Conservation (phyloP, 1,139 yeast species). For the Williopsis jadinii region DNA sequence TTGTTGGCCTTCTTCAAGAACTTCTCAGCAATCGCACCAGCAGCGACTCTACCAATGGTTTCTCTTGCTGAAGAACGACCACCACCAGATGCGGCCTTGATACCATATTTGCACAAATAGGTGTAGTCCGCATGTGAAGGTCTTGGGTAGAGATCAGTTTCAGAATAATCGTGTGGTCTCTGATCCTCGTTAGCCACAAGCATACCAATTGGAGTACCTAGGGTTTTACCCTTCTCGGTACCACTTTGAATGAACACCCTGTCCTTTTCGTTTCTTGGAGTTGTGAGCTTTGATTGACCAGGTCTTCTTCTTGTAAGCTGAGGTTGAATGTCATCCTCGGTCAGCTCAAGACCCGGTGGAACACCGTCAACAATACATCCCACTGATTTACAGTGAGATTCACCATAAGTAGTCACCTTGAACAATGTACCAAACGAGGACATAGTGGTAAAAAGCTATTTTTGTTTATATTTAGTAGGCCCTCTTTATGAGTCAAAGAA, state of each 20-base stretch:
- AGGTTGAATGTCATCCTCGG: conserved; percentile 88
- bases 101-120: conserved; percentile 82
- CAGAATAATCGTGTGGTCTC: conserved; percentile 92
- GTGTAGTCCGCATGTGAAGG: conserved; percentile 98
- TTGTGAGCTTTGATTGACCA: conserved; percentile 86
- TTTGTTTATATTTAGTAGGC: too few species aligned
- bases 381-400: conserved; percentile 96
- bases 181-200: conserved; percentile 90
- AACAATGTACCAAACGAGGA: conserved; percentile 58
- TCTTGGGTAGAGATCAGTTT: conserved; percentile 91
- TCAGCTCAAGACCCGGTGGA: conserved; percentile 85
- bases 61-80: conserved; percentile 97
- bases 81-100: conserved; percentile 93
- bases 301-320: conserved; percentile 96
- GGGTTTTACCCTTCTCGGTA: conserved; percentile 81
- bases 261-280: conserved; percentile 96
- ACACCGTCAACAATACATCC: conserved; percentile 98
- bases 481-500: too few species aligned
- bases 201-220: conserved; percentile 97
- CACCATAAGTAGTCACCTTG: conserved; percentile 93
- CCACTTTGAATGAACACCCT: conserved; percentile 90
- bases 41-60: conserved; percentile 97
- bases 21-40: conserved; percentile 97
- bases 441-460: conserved; percentile 29
- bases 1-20: conserved; percentile 66